Evolutionary conservation across 768 basidiomycete species (phyloP), one percentile per base, ranked within the genome.

Genomic region (Cubamyces lactineus): DNA sequence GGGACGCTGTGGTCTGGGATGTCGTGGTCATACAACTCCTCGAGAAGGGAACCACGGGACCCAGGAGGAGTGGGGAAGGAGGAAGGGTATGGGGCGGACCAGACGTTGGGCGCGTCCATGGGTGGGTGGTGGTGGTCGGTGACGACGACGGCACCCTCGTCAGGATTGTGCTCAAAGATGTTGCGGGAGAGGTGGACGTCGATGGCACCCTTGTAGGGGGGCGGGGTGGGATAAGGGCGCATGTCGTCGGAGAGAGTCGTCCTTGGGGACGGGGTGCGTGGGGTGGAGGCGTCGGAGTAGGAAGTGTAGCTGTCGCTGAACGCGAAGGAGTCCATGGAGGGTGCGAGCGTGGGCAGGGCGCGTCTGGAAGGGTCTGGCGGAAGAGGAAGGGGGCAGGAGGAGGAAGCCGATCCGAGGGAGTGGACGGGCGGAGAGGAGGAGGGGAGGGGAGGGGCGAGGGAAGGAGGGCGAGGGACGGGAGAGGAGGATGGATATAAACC

Each of bases 181-280:
- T 78, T 79, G 70, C 78, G 79, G 69, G 77, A 71, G 65, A 82
- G 79, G 72, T 83, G 71, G 59, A 76, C 62, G 73, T 78, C 77
- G 68, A 79, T 67, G 69, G 72, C 69, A 67, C 73, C 70, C 71
- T 83, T 83, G 75, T 75, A 71, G 72, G 75, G 67, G 67, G 72
- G 54, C 26, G 74, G 71, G 12, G 67, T 69, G 43, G 74, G 57
- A 64, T 66, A 61, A 63, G 68, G 41, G 66, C 75, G 73, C 65
- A 79, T 68, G 67, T 79, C 76, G 66, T 74, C 65, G 63, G 66
- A 71, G 62, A 73, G 55, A 57, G 72, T 74, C 48, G 70, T 72
- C 47, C 75, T 78, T 21, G 90, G 90, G 1, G 90, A 91, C 0
- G 90, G 90, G 0, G 90, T 91, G 57, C 89, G 83, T 2, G 90